Evolutionary conservation across 345 rosid genomes (phyloP).

Genomic region (Crucihimalaya himalaica): DNA sequence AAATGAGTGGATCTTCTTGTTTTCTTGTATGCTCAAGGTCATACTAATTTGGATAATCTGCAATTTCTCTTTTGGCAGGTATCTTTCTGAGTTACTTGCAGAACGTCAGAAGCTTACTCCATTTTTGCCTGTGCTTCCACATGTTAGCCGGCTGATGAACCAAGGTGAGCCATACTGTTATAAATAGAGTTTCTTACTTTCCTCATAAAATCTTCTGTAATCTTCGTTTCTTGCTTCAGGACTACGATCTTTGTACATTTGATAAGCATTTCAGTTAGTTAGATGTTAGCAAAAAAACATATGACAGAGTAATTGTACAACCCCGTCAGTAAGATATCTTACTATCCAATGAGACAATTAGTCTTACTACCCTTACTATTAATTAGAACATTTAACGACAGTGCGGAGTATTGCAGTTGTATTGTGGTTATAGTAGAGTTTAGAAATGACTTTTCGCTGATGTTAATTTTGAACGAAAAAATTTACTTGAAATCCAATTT

Average conservation of each 20-base stretch:
- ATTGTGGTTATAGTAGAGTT: conserved; percentile 7
- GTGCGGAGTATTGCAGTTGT: not conserved
- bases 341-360: conserved; percentile 12
- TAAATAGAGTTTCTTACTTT: conserved; percentile 16
- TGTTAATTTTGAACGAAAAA: not conserved
- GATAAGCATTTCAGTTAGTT: conserved; percentile 20
- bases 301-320: not conserved
- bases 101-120: conserved; percentile 82
- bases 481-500: conserved; percentile 2
- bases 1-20: conserved; percentile 21
- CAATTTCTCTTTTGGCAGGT: conserved; percentile 49
- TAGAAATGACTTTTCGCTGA: conserved; percentile 5
- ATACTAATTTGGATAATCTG: conserved; percentile 12
- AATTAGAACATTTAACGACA: not conserved
- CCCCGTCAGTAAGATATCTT: not conserved
- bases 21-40: conserved; percentile 22
- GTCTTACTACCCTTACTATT: not conserved
- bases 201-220: not conserved
- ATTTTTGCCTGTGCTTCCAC: conserved; percentile 72
- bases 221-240: conserved; percentile 11
- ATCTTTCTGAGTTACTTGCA: conserved; percentile 72
- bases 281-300: conserved; percentile 6
- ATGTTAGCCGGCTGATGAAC: conserved; percentile 64
- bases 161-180: conserved; percentile 62
- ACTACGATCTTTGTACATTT: not conserved